Evolutionary conservation across 2,329 filamentous ascomycete species (phyloP), one percentile per base, ranked within the genome.

Genomic region (Colletotrichum sp.): DNA sequence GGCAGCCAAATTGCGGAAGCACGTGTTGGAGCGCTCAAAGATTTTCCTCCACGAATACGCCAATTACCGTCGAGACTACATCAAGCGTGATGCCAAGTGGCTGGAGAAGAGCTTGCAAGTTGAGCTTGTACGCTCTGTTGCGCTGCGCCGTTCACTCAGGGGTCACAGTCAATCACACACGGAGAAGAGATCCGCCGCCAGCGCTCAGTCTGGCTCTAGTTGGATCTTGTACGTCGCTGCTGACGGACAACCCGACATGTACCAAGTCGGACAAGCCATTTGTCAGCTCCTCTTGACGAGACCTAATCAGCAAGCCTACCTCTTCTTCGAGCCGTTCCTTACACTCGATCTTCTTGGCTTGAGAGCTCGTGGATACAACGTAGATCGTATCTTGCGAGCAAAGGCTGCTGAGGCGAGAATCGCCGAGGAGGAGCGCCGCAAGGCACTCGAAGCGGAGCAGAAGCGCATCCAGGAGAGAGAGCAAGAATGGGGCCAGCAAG

Each of bases 301-400:
- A 26, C 96, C 96, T 9, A 96, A 95, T 78, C 95, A 98, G 80
- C 95, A 98, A 81, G 96, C 96, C 3, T 95, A 95, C 71, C 90
- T 98, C 72, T 96, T 97, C 70, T 92, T 99, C 72, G 97, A 99
- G 84, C 96, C 95, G 69, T 94, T 99, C 77, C 87, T 99, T 48
- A 96, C 95, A 74, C 93, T 97, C 10, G 95, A 96, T 79, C 89
- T 99, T 28, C 91, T 94, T 63, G 93, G 96, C 68, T 87, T 99
- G 55, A 93, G 95, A 80, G 92, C 93, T 76, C 95, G 97, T 78
- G 97, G 97, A 3, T 99, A 98, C 88, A 99, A 99, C 79, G 97
- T 99, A 52, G 95, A 98, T 81, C 94, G 97, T 66, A 99, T 99
- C 77, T 89, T 99, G 26, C 92, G 95, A 48, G 94, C 94, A 70